These are phyloP conservation scores for Alternaria infectoria DNA, from an alignment of 2,329 filamentous ascomycete genomes.

Conservation along the genomic window DNA sequence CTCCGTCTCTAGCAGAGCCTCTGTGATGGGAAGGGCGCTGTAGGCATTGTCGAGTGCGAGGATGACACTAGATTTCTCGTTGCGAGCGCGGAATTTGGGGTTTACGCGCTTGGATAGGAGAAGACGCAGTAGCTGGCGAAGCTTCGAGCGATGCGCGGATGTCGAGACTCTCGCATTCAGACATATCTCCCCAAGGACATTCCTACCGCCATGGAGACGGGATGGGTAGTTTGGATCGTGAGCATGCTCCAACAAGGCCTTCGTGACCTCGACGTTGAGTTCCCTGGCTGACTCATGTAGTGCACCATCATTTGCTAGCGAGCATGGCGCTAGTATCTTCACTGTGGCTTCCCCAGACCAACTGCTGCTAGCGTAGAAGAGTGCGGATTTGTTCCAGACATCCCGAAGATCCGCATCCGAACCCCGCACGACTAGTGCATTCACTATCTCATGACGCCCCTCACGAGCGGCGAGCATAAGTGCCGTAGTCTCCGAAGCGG, in stretches of 20 bases:
- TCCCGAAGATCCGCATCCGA: slow-evolving; percentile 67
- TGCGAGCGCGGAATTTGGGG: slow-evolving; percentile 58
- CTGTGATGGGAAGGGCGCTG: slow-evolving; percentile 62
- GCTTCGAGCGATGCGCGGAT: slow-evolving; percentile 33
- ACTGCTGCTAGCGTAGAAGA: slow-evolving; percentile 66
- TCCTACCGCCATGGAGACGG: slow-evolving; percentile 66
- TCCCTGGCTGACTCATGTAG: slow-evolving; percentile 69
- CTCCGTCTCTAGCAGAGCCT: slow-evolving; percentile 65
- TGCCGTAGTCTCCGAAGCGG: slow-evolving; percentile 61
- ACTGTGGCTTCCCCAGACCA: slow-evolving; percentile 34
- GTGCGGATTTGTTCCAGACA: slow-evolving; percentile 62
- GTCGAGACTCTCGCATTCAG: slow-evolving; percentile 59
- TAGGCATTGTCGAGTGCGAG: slow-evolving; percentile 64
- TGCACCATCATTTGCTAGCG: slow-evolving; percentile 68
- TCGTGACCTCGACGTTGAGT: slow-evolving; percentile 63
- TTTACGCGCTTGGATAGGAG: slow-evolving; percentile 65
- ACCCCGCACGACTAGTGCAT: slow-evolving; percentile 62
- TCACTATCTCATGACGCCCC: slow-evolving; percentile 64
- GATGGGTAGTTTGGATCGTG: slow-evolving; percentile 72
- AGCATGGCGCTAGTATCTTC: slow-evolving; percentile 60
- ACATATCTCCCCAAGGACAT: slow-evolving; percentile 69
- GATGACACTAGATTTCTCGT: slow-evolving; percentile 65
- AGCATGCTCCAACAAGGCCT: slow-evolving; percentile 63
- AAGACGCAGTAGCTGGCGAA: slow-evolving; percentile 59
- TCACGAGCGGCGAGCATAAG: slow-evolving; percentile 66